phyloP scores from a whole-genome alignment of 2,329 filamentous ascomycete genomes.

The Apiospora saccharicola region DNA sequence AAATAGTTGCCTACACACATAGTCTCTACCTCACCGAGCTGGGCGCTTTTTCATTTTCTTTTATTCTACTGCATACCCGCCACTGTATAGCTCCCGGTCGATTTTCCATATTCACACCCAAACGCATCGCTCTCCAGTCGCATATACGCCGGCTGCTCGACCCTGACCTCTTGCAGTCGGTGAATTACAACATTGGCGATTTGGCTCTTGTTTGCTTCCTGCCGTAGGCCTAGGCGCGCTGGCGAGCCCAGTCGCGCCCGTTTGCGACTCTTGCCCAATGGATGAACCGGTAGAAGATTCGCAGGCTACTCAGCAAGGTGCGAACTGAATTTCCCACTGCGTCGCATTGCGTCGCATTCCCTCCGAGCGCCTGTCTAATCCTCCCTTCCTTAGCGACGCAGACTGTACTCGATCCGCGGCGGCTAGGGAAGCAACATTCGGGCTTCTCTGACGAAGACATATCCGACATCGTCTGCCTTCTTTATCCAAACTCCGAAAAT shows the following conservation, averaged over 20 bases:
- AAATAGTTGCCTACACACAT: constrained; percentile 15
- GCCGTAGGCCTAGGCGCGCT: constrained; percentile 3
- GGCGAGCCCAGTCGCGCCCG: constrained; percentile 2
- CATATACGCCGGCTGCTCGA: constrained; percentile 12
- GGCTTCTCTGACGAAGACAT: constrained; percentile 84
- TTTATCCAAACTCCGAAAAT: constrained; percentile 78
- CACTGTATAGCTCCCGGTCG: neutral
- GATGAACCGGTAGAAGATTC: constrained; percentile 22
- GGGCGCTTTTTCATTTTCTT: neutral
- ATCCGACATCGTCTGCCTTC: constrained; percentile 86
- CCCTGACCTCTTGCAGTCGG: constrained; percentile 11
- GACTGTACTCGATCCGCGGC: constrained; percentile 80
- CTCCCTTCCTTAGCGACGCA: constrained; percentile 69
- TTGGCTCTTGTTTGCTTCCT: constrained; percentile 7
- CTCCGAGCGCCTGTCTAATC: constrained; percentile 2
- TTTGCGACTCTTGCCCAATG: constrained; percentile 22
- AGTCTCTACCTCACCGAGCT: neutral
- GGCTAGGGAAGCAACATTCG: constrained; percentile 80
- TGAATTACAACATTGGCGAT: neutral
- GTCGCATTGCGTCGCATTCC: constrained; percentile 14
- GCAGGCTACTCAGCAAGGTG: constrained; percentile 25
- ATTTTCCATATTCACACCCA: neutral
- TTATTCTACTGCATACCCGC: neutral
- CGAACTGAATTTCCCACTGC: constrained; percentile 2
- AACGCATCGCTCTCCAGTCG: neutral